A percentile compares a stretch with the other conserved stretches of the same genome.
Evolutionary conservation across 768 basidiomycete species (phyloP).

Genomic region (Filobasidium wieringae): DNA sequence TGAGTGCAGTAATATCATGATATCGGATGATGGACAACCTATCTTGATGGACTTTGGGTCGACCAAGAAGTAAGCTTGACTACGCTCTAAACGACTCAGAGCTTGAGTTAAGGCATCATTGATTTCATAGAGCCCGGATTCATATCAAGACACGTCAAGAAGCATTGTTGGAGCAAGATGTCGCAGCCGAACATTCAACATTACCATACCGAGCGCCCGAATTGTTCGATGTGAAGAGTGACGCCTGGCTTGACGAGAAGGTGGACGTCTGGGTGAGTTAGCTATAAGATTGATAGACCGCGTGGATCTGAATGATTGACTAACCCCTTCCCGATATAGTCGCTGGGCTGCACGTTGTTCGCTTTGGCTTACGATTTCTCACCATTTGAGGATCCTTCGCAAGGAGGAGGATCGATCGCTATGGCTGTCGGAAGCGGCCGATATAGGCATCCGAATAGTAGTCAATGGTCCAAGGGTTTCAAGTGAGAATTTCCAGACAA

Average conservation of each 20-base stretch:
- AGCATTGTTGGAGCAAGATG: conserved; percentile 83
- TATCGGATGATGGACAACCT: conserved; percentile 75
- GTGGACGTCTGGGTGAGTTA: conserved; percentile 84
- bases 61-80: conserved; percentile 47
- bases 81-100: not conserved
- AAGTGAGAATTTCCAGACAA: not conserved
- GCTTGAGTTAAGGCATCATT: too few species aligned
- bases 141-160: conserved; percentile 68
- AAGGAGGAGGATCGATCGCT: conserved; percentile 90
- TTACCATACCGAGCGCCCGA: conserved; percentile 99
- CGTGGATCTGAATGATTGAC: not conserved
- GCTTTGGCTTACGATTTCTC: conserved; percentile 92
- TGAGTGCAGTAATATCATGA: conserved; percentile 74
- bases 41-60: conserved; percentile 99
- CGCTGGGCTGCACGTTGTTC: conserved; percentile 86
- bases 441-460: conserved; percentile 63
- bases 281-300: not conserved
- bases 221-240: conserved; percentile 93
- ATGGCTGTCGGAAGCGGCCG: conserved; percentile 93
- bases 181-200: conserved; percentile 93
- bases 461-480: conserved; percentile 70
- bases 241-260: conserved; percentile 73
- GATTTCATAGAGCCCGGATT: conserved; percentile 51
- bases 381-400: conserved; percentile 87
- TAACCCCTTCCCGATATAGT: conserved; percentile 47